Evolutionary conservation across 2,329 filamentous ascomycete genomes (phyloP).

Genomic region (Cryoendolithus antarcticus): DNA sequence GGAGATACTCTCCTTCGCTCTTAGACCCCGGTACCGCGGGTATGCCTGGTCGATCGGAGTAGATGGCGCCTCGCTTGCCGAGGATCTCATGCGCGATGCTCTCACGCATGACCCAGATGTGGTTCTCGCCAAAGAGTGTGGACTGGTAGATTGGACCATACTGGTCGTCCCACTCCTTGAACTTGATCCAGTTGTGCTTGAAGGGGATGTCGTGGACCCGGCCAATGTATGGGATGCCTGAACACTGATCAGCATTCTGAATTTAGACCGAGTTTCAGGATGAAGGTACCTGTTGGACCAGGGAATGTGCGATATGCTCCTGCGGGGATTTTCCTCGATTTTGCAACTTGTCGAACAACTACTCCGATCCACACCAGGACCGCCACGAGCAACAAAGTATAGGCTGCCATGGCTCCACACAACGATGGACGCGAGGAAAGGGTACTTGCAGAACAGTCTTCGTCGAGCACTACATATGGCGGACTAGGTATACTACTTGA

Average conservation of each 20-base stretch:
- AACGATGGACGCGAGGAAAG: too few species aligned
- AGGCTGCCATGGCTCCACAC: slow-evolving; percentile 1
- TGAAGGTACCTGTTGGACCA: neutral
- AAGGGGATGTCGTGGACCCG: slow-evolving; percentile 25
- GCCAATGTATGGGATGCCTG: slow-evolving; percentile 18
- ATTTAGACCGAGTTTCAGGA: neutral
- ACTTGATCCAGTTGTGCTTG: slow-evolving; percentile 30
- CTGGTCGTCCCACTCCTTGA: slow-evolving; percentile 25
- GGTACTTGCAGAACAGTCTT: too few species aligned
- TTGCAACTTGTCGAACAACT: neutral
- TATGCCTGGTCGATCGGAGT: slow-evolving; percentile 8
- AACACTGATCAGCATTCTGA: neutral
- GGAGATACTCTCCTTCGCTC: neutral
- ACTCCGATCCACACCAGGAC: neutral
- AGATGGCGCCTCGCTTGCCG: slow-evolving; percentile 28
- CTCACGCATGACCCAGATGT: slow-evolving; percentile 27
- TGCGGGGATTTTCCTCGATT: neutral
- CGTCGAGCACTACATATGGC: too few species aligned
- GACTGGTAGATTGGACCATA: slow-evolving; percentile 33
- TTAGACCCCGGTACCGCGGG: neutral
- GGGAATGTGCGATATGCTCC: neutral
- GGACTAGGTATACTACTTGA: too few species aligned
- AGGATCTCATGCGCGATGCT: slow-evolving; percentile 33
- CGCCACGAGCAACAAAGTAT: neutral
- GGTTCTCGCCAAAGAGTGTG: slow-evolving; percentile 29